Conservation (phyloP, 2,329 filamentous ascomycete species). For the Fusarium annulatum region DNA sequence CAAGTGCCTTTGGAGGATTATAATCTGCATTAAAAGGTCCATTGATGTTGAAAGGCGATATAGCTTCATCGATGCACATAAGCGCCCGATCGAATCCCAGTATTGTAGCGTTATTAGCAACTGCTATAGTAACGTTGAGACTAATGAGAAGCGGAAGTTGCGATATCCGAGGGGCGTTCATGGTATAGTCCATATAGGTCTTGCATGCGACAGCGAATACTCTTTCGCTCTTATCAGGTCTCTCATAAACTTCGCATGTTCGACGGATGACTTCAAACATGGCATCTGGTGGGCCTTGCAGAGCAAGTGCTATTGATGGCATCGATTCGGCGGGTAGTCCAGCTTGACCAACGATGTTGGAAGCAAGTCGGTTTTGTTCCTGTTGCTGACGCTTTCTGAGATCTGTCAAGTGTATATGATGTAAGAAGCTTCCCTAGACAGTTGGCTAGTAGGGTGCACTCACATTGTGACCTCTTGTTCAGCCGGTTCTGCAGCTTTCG, state of each 20-base stretch:
- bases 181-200: conserved; percentile 12
- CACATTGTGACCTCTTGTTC: conserved; percentile 24
- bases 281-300: accelerated
- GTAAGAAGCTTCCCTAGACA: accelerated
- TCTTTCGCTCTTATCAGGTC: background rate
- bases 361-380: background rate
- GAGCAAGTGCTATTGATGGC: background rate
- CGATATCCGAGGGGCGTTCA: conserved; percentile 8
- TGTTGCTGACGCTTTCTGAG: conserved; percentile 3
- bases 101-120: background rate
- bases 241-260: conserved; percentile 7
- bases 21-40: background rate
- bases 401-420: accelerated
- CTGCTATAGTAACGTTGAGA: conserved; percentile 15
- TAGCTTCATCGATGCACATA: conserved; percentile 3
- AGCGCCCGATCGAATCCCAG: background rate
- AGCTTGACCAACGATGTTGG: background rate
- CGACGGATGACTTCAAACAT: conserved; percentile 1
- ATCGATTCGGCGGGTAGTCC: background rate
- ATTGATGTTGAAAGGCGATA: conserved; percentile 7
- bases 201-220: conserved; percentile 6
- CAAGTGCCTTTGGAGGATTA: background rate
- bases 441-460: accelerated
- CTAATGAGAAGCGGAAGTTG: conserved; percentile 18
- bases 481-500: conserved; percentile 23